Evolutionary conservation across 2,329 filamentous ascomycete species (phyloP).

Genomic region (Ophiostoma pallidulum): DNA sequence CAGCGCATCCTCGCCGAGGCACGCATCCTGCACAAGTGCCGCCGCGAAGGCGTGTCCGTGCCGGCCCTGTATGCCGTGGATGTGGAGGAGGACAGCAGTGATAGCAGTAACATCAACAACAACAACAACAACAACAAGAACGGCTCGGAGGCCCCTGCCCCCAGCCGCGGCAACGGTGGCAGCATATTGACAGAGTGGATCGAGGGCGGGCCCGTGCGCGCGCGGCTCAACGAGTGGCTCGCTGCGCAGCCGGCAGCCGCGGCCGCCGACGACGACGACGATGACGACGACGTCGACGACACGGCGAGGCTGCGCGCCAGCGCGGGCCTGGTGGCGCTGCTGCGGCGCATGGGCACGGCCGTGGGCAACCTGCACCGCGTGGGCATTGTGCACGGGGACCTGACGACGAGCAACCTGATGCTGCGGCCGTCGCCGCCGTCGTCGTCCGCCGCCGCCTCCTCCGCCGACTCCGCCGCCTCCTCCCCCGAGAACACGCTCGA

Average conservation of each 20-base stretch:
- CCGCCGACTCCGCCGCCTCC: too few relatives aligned
- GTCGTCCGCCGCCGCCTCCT: too few relatives aligned
- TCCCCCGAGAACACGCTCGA: too few relatives aligned
- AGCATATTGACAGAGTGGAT: slow-evolving; percentile 77
- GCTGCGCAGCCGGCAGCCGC: slow-evolving; percentile 33
- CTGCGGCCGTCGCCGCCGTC: too few relatives aligned
- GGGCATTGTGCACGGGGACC: slow-evolving; percentile 88
- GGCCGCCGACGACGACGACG: slow-evolving; percentile 16
- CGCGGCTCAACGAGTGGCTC: slow-evolving; percentile 61
- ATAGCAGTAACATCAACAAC: not conserved
- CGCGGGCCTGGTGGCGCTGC: slow-evolving; percentile 45
- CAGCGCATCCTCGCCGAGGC: slow-evolving; percentile 85
- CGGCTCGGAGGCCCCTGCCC: too few relatives aligned
- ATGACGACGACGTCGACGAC: slow-evolving; percentile 11
- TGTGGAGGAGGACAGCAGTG: slow-evolving; percentile 54
- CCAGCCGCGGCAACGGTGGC: slow-evolving; percentile 8
- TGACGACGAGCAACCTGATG: slow-evolving; percentile 98
- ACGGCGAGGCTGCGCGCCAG: slow-evolving; percentile 21
- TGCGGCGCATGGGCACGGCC: slow-evolving; percentile 60
- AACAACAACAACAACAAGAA: too few relatives aligned
- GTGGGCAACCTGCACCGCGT: slow-evolving; percentile 69
- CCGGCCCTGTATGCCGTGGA: slow-evolving; percentile 68
- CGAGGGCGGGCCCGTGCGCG: slow-evolving; percentile 59
- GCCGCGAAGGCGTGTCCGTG: slow-evolving; percentile 69
- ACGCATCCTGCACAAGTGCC: slow-evolving; percentile 69